Evolutionary conservation across 1,284 basidiomycete genomes (phyloP), one percentile per base, ranked within the genome.

Genomic region (Moniliella sp.): DNA sequence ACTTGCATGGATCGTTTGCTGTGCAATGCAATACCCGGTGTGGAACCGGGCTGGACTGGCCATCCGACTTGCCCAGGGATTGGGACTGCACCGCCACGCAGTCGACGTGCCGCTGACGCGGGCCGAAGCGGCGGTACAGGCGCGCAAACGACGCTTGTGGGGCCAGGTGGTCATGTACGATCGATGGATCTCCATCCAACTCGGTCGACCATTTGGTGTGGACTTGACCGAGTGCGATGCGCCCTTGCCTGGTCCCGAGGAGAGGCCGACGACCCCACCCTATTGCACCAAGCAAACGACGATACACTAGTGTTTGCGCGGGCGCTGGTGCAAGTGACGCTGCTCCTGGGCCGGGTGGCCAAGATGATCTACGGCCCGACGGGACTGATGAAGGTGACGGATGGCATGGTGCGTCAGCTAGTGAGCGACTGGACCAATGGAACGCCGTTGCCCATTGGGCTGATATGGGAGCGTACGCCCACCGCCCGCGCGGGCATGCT

Each of bases 1-100:
- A 66, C 36, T 50, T 65, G 7, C 67, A 62, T 37, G 56, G 58
- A 25, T 47, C 47, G 4, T 50, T 48, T 1, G n/a, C n/a, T n/a
- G 37, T 55, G 12, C 59, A 57, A 34, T 45, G 45, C 29, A 61
- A 59, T 15, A 52, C 60, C 14, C 57, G 62, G 37, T 56, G 52
- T 48, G 50, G 39, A 51, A 62, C n/a, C 46, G 59, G 16, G 37
- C 39, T 35, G 36, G 62, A 34, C 35, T 46, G 39, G 49, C 45
- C 5, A 43, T 54, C 19, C 49, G 50, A 7, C 51, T 54, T 49
- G 50, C 50, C 2, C 50, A 54, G 33, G 50, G 52, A 27, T n/a
- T 37, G 4, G 50, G 50, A 18, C 31, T 54, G 25, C 50, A 54
- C 26, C 40, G 50, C 18, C 49, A 54, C 30, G 50, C 50, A 11